These are phyloP conservation scores for Acmispon strigosus DNA, from an alignment of 306 rosid genomes.

Conservation along the genomic window DNA sequence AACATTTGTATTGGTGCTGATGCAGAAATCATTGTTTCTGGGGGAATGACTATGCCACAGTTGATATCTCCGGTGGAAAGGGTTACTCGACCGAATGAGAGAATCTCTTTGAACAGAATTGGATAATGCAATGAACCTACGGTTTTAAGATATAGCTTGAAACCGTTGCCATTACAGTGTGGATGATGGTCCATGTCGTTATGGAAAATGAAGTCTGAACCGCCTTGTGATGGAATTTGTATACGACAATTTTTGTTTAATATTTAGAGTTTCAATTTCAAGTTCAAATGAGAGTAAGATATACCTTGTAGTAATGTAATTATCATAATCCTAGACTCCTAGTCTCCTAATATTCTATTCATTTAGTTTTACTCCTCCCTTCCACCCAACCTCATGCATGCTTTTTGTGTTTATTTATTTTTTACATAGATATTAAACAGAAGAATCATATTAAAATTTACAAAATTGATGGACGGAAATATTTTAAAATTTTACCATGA, in stretches of 20 bases:
- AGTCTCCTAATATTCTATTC: neutral
- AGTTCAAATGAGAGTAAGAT: neutral
- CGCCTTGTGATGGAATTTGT: neutral
- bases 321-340: neutral
- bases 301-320: constrained; percentile 12
- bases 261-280: neutral
- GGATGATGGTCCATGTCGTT: neutral
- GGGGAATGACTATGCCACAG: constrained; percentile 95
- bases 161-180: neutral
- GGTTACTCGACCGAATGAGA: constrained; percentile 42
- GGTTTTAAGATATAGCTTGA: neutral
- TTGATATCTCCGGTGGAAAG: constrained; percentile 58
- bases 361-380: neutral
- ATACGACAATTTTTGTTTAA: neutral
- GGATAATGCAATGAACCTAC: constrained; percentile 16
- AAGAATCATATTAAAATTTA: too few species aligned
- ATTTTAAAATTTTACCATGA: too few species aligned
- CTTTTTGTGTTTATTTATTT: too few species aligned
- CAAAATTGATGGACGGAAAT: too few species aligned
- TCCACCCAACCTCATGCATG: neutral
- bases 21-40: constrained; percentile 90
- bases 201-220: neutral
- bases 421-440: too few species aligned
- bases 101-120: constrained; percentile 62
- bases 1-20: neutral